phyloP scores from a whole-genome alignment of 495 filamentous ascomycete genomes.

The Daldinia loculata region DNA sequence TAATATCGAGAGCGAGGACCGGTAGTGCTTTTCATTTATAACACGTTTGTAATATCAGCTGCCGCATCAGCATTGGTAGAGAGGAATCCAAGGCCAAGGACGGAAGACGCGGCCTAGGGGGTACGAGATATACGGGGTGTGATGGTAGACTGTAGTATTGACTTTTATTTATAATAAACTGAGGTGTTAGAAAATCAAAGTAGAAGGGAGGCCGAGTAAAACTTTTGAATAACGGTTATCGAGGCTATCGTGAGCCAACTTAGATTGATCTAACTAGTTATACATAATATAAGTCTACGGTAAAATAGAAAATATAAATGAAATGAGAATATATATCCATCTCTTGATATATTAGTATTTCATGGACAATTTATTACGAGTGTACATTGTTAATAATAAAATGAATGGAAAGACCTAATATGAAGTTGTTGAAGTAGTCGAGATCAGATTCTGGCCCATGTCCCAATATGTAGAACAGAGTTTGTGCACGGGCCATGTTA shows the following conservation, averaged over 20 bases:
- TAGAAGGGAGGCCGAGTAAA: neutral
- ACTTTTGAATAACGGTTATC: neutral
- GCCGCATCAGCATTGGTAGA: constrained; percentile 16
- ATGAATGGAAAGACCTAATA: neutral
- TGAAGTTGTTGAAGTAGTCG: neutral
- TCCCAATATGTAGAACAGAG: no score
- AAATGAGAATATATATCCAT: neutral
- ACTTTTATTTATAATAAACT: neutral
- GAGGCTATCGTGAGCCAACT: neutral
- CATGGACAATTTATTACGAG: neutral
- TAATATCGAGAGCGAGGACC: constrained; percentile 11
- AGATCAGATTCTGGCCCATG: neutral
- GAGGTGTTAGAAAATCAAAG: neutral
- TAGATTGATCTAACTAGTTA: neutral
- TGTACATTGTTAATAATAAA: neutral
- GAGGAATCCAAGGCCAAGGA: constrained; percentile 6
- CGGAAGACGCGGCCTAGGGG: neutral
- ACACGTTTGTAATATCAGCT: constrained; percentile 21
- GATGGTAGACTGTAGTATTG: neutral
- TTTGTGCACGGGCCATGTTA: neutral
- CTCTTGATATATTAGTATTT: neutral
- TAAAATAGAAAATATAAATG: neutral
- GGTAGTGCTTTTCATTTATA: constrained; percentile 37
- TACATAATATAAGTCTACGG: neutral
- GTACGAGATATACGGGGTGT: constrained; percentile 7